Evolutionary conservation across 306 rosid genomes (phyloP).

Genomic region (Echinosophora koreensis): DNA sequence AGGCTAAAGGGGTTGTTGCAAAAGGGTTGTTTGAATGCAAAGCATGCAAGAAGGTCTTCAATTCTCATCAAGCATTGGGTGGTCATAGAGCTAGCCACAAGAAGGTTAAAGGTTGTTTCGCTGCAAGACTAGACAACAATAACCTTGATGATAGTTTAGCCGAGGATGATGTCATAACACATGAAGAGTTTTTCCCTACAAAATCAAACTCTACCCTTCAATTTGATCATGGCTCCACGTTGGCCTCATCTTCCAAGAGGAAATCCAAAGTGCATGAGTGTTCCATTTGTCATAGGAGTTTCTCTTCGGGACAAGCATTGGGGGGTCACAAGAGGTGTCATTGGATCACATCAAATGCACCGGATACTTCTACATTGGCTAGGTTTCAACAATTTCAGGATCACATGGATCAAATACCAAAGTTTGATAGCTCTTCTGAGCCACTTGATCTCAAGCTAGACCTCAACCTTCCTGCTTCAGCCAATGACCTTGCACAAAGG

Average conservation of each 20-base stretch:
- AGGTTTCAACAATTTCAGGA: conserved; percentile 82
- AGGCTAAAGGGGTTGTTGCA: conserved; percentile 64
- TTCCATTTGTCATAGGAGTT: conserved; percentile 88
- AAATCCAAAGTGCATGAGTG: conserved; percentile 89
- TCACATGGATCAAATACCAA: conserved; percentile 58
- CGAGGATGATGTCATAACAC: conserved; percentile 66
- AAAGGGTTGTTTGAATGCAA: conserved; percentile 85
- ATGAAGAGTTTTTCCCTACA: conserved; percentile 66
- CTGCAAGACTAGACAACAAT: conserved; percentile 75
- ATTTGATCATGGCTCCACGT: conserved; percentile 54
- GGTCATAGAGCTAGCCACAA: conserved; percentile 98
- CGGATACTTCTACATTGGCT: conserved; percentile 61
- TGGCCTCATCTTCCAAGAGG: conserved; percentile 67
- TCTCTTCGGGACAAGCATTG: conserved; percentile 91
- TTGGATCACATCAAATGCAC: conserved; percentile 87
- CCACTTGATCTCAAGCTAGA: conserved; percentile 79
- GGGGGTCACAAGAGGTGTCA: conserved; percentile 98
- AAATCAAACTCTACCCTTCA: conserved; percentile 62
- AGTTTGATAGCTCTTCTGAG: conserved; percentile 58
- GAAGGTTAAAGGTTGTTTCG: conserved; percentile 97
- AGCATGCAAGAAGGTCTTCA: conserved; percentile 94
- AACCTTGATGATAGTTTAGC: conserved; percentile 53
- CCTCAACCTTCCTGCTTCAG: conserved; percentile 82
- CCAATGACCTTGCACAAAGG: conserved; percentile 39
- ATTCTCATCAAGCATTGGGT: conserved; percentile 95